Conservation (phyloP, 208 protist species). For the Trypanosomatidae sp. region DNA sequence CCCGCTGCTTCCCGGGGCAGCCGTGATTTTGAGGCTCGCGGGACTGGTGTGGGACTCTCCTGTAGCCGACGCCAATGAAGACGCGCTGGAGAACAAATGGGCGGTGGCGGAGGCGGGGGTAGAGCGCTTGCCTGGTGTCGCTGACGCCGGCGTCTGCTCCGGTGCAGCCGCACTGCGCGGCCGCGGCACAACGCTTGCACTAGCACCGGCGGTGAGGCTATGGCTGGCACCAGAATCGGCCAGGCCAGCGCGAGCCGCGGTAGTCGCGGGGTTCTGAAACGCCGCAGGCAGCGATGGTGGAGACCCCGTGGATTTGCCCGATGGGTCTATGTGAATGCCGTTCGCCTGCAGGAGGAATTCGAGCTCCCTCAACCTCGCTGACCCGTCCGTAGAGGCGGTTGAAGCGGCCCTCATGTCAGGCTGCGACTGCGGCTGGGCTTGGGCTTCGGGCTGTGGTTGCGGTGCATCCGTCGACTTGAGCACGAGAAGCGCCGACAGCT, state of each 20-base stretch:
- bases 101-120: conserved; percentile 34
- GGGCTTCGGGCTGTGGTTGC: conserved; percentile 7
- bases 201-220: not conserved
- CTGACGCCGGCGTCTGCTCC: conserved; percentile 3
- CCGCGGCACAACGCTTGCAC: conserved; percentile 35
- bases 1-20: conserved; percentile 25
- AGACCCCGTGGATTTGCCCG: not conserved
- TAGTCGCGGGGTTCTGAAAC: not conserved
- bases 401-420: conserved; percentile 9
- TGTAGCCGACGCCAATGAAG: conserved; percentile 1
- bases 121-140: conserved; percentile 6
- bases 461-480: conserved; percentile 25
- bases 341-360: conserved; percentile 34
- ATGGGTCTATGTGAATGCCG: conserved; percentile 17
- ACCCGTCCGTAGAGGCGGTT: conserved; percentile 14
- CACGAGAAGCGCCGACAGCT: conserved; percentile 72
- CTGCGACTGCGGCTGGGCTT: conserved; percentile 49
- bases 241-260: not conserved
- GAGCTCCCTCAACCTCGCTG: conserved; percentile 29
- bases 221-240: conserved; percentile 7
- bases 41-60: not conserved
- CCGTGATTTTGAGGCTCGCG: conserved; percentile 33
- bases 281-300: conserved; percentile 10
- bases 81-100: conserved; percentile 26
- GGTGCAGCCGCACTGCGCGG: conserved; percentile 41